Evolutionary conservation across 2,329 filamentous ascomycete genomes (phyloP), one percentile per base, ranked within the genome.

Genomic region (Ambrosiella beaveri): DNA sequence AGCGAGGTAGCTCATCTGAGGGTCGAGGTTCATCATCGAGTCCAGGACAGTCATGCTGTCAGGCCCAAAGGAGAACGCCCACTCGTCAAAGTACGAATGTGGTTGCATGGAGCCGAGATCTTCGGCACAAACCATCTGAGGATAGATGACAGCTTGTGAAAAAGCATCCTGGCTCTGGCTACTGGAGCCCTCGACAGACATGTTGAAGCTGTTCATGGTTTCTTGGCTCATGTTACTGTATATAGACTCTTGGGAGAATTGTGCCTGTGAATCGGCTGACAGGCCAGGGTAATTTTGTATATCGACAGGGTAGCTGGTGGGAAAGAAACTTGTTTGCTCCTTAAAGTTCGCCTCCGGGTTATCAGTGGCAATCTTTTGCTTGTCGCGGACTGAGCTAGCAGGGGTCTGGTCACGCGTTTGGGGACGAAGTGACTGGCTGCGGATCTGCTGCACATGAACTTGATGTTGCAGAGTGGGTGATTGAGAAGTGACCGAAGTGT

Each of bases 1-100:
- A 8, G 54, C 27, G 15, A 60, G 41, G n/a, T 60, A 60, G 13
- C 45, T 51, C 27, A 65, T 61, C 49, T 65, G 64, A 35, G 65
- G 60, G 40, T 65, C 64, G 2, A 61, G 56, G 27, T 61, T 62
- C 17, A 65, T 57, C 9, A 60, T 45, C 13, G 63, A 62, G 40
- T 65, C 63, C 19, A 64, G 60, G 8, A 62, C 52, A 5, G 59
- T 59, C 59, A 64, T 50, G 11, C 61, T 61, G 15, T 64, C 64
- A 39, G 44, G 60, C 45, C 36, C 63, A 11, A 47, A 57, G 12
- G 57, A 49, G 52, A 40, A 57, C n/a, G 53, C 40, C 51, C 56
- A 58, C 47, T 54, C 52, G 15, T 54, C 52, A 54, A 54, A 54
- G 52, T 54, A 54, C 15, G 52, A 54, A 41, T 54, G 38, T 12